Evolutionary conservation across 164 flowering plant species (phyloP).

Genomic region (Warburgia ugandensis): DNA sequence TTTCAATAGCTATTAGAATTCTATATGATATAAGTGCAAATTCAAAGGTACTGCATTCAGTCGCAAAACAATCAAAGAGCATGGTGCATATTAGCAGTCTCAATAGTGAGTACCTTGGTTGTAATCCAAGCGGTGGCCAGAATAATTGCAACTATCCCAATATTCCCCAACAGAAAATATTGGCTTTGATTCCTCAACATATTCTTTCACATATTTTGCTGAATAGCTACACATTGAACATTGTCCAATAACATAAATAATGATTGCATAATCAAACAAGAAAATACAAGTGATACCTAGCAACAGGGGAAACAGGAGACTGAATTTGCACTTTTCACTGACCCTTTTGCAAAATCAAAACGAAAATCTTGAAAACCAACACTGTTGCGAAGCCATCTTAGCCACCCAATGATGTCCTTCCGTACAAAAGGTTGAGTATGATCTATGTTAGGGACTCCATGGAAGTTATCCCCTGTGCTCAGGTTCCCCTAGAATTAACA

Average conservation of each 20-base stretch:
- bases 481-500: conserved; percentile 46
- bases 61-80: too few species aligned
- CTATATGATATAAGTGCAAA: too few species aligned
- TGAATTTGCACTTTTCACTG: too few species aligned
- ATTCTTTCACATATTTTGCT: conserved; percentile 79
- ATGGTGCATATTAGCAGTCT: too few species aligned
- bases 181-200: conserved; percentile 72
- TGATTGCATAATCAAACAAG: too few species aligned
- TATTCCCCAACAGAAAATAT: conserved; percentile 87
- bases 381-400: conserved; percentile 56
- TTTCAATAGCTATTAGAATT: too few species aligned
- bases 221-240: too few species aligned
- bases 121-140: conserved; percentile 52
- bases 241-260: too few species aligned
- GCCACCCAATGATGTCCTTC: conserved; percentile 71
- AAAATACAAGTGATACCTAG: too few species aligned
- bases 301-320: too few species aligned
- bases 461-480: conserved; percentile 87
- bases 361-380: conserved; percentile 96
- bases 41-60: too few species aligned
- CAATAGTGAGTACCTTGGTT: conserved; percentile 94
- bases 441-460: conserved; percentile 89
- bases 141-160: conserved; percentile 92
- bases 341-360: conserved; percentile 98
- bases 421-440: conserved; percentile 74